phyloP scores from a whole-genome alignment of 225 moss, liverwort and hornwort genomes.

The Neckera pumila region DNA sequence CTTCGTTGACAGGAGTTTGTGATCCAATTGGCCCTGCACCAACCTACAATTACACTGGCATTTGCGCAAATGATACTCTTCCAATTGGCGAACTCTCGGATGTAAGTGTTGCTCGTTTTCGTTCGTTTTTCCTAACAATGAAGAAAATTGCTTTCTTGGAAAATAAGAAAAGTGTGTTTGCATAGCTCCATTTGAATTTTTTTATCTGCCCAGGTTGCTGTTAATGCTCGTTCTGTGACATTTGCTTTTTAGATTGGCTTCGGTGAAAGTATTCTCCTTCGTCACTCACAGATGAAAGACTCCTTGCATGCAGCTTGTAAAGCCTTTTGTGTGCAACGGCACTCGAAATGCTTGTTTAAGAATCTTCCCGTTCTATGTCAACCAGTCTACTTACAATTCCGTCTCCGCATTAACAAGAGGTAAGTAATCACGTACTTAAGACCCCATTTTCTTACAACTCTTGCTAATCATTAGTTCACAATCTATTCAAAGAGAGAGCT shows the following conservation, averaged over 20 bases:
- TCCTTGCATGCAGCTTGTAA: constrained; percentile 21
- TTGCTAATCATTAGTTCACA: not conserved
- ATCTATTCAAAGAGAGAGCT: not conserved
- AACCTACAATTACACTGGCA: constrained; percentile 22
- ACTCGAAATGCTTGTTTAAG: not conserved
- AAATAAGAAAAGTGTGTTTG: not conserved
- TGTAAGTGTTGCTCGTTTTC: constrained; percentile 4
- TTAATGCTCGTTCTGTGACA: not conserved
- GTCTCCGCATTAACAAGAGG: constrained; percentile 15
- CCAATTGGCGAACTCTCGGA: constrained; percentile 40
- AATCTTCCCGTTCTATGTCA: not conserved
- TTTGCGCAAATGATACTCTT: constrained; percentile 49
- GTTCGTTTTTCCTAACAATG: not conserved
- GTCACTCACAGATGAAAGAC: not conserved
- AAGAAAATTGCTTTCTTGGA: not conserved
- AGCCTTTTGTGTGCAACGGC: constrained; percentile 29
- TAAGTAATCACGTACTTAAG: not conserved
- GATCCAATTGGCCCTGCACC: constrained; percentile 59
- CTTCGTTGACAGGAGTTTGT: constrained; percentile 38
- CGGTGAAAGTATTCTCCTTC: not conserved
- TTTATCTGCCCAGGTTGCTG: not conserved
- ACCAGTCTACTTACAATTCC: constrained; percentile 4
- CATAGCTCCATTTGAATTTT: not conserved
- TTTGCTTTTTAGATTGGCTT: not conserved
- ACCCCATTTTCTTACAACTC: not conserved